Percentiles rank a stretch among this genome's conserved stretches.
phyloP scores from a whole-genome alignment of 2,329 filamentous ascomycete species.

The Trichoderma sp. region DNA sequence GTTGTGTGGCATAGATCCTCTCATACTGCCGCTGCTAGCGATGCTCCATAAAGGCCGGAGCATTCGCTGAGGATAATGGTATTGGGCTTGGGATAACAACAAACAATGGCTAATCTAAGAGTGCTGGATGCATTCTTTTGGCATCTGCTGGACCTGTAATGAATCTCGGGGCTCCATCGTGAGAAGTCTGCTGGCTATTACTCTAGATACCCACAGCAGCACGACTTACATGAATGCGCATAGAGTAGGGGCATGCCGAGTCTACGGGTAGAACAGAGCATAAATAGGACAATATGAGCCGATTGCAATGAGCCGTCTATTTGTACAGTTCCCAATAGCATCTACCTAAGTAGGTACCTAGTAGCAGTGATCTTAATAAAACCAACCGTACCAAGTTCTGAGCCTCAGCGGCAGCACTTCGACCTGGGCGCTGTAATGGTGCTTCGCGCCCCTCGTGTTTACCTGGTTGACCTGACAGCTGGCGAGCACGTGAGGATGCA shows the following conservation, averaged over 20 bases:
- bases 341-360: neutral
- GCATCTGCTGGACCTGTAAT: neutral
- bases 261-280: neutral
- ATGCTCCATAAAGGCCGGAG: neutral
- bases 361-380: neutral
- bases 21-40: neutral
- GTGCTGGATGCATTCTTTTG: neutral
- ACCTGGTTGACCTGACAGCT: constrained; percentile 17
- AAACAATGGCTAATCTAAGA: neutral
- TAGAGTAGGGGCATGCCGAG: neutral
- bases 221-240: neutral
- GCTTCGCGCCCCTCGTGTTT: constrained; percentile 10
- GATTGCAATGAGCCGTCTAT: neutral
- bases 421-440: neutral
- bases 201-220: neutral
- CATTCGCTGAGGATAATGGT: neutral
- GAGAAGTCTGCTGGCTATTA: neutral
- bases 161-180: neutral
- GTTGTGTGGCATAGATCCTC: neutral
- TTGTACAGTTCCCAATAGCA: neutral
- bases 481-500: constrained; percentile 11
- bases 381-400: neutral
- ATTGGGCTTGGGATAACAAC: neutral
- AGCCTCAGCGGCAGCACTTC: neutral
- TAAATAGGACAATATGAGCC: neutral